Evolutionary conservation across 2,329 filamentous ascomycete species (phyloP).

Genomic region (Trichoderma semiorbis): DNA sequence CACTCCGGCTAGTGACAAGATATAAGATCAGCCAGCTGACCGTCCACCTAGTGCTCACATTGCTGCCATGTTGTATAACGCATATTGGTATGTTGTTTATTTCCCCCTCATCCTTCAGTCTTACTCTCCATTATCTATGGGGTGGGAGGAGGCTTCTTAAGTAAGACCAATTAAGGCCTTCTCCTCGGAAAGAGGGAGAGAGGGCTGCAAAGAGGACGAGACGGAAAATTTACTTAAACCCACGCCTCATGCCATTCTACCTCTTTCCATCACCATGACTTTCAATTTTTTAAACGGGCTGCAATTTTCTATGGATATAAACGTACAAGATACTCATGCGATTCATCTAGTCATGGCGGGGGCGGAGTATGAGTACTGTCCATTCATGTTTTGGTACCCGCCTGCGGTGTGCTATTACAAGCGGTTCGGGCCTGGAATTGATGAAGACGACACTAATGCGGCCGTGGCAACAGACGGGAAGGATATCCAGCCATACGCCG

Average conservation of each 20-base stretch:
- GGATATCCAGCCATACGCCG: neutral
- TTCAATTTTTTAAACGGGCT: neutral
- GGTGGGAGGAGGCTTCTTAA: neutral
- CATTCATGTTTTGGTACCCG: conserved; percentile 17
- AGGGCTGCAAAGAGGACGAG: neutral
- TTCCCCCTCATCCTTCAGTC: neutral
- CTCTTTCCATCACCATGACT: neutral
- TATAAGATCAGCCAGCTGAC: conserved; percentile 3
- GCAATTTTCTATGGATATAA: neutral
- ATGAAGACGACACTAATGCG: neutral
- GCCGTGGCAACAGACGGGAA: neutral
- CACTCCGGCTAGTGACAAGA: neutral
- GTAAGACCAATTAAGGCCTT: neutral
- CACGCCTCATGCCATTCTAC: neutral
- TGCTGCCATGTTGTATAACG: neutral
- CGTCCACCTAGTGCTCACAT: conserved; percentile 4
- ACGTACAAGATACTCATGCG: conserved; percentile 3
- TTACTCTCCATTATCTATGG: neutral
- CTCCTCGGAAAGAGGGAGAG: neutral
- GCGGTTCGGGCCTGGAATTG: neutral
- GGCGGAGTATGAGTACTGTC: conserved; percentile 9
- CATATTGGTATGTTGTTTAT: neutral
- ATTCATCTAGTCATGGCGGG: conserved; percentile 8
- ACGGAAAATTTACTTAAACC: neutral
- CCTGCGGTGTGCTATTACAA: conserved; percentile 14